These are phyloP conservation scores for Syzygium oleosum DNA, from an alignment of 345 rosid species.

Conservation along the genomic window DNA sequence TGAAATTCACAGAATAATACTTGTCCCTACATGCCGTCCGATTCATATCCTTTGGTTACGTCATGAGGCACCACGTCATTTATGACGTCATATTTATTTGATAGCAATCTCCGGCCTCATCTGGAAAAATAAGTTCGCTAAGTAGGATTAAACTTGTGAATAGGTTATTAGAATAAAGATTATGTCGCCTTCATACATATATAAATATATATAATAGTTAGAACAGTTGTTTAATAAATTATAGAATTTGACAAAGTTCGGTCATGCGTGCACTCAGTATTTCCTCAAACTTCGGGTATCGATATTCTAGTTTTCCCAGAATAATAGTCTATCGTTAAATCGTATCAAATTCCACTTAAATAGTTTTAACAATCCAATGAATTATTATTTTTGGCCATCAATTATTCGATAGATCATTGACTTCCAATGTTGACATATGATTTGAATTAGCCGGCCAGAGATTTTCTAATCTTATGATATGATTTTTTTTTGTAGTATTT, in stretches of 20 bases:
- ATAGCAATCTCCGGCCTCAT: background rate
- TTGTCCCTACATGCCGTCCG: background rate
- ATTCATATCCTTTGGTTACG: background rate
- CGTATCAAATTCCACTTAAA: background rate
- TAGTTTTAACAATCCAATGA: background rate
- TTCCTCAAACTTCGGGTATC: background rate
- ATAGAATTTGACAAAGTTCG: background rate
- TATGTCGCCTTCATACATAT: background rate
- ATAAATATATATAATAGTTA: background rate
- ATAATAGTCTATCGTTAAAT: background rate
- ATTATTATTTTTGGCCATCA: background rate
- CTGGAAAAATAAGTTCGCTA: background rate
- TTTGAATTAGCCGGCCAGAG: background rate
- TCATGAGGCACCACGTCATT: background rate
- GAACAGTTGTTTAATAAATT: background rate
- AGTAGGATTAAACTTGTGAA: background rate
- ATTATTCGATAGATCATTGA: background rate
- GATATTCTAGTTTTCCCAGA: background rate
- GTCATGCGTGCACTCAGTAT: background rate
- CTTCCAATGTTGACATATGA: background rate
- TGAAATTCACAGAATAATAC: background rate
- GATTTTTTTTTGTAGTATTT: background rate
- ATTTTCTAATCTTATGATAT: background rate
- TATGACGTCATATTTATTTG: background rate
- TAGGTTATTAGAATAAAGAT: background rate